Conservation (phyloP, 2,329 filamentous ascomycete genomes). For the Capronia epimyces region DNA sequence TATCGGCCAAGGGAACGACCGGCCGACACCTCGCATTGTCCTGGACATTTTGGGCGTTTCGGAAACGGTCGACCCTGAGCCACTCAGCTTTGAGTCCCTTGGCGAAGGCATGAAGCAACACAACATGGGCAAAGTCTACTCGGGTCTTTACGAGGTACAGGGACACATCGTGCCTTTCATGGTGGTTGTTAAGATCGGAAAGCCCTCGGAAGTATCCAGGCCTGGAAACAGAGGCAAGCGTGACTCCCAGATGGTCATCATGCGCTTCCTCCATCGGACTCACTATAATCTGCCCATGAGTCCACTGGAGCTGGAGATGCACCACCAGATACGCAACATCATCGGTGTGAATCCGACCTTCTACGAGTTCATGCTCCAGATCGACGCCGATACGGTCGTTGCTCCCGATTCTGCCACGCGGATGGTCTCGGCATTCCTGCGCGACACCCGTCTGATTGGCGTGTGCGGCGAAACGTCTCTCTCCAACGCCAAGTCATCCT, state of each 20-base stretch:
- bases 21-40: conserved; percentile 90
- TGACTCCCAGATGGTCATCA: conserved; percentile 96
- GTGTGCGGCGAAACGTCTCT: conserved; percentile 92
- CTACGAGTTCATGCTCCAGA: conserved; percentile 94
- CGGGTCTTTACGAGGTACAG: conserved; percentile 93
- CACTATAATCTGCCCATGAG: conserved; percentile 97
- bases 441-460: conserved; percentile 89
- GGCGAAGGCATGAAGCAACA: conserved; percentile 96
- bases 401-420: conserved; percentile 83
- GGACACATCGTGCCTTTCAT: conserved; percentile 97
- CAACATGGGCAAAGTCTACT: conserved; percentile 99
- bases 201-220: conserved; percentile 65
- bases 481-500: conserved; percentile 86
- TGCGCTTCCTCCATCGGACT: conserved; percentile 98
- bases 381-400: conserved; percentile 95
- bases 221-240: conserved; percentile 98
- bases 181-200: conserved; percentile 93
- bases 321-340: conserved; percentile 97
- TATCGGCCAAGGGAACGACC: conserved; percentile 95
- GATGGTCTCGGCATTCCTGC: conserved; percentile 83
- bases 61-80: conserved; percentile 88
- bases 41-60: conserved; percentile 94
- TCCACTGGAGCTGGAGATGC: conserved; percentile 94
- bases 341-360: conserved; percentile 98
- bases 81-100: conserved; percentile 91